Base-by-base conservation (phyloP, 768 basidiomycete genomes). In the Cystobasidium onofrii region DNA sequence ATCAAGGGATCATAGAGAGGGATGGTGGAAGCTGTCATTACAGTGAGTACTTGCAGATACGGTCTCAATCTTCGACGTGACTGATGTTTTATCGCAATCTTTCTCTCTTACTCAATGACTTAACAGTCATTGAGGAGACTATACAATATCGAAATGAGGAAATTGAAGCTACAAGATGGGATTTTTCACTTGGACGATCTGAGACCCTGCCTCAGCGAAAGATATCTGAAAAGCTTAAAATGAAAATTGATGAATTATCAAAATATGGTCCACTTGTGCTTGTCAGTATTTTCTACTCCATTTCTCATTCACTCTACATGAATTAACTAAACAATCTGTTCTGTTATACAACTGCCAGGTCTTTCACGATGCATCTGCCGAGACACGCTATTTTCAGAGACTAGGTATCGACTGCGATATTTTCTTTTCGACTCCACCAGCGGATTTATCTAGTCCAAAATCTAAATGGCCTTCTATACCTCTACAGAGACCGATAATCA, bases 211-310 rank as follows among this genome's bases (percentile, higher is more conserved):
- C 52, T 4, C 50, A 61, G n/a, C 23, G 12, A 6, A 34, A 55
- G 55, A 33, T 71, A 18, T 52, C 69, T 1, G 1, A 75, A 39
- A 75, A 31, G 1, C 75, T 77, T 64, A 36, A n/a, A 4, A 41
- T 12, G 44, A 31, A 39, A 31, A 29, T 62, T 0, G 46, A 20
- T 34, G 9, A 74, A 34, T 17, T 54, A 23, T 62, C 65, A 50
- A 54, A 31, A 36, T 23, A 44, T n/a, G 60, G 69, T 2, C 69
- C 69, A 36, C 55, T 71, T n/a, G 39, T 71, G 61, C 54, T 71
- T 10, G 69, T 71, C 92, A 81, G 96, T 96, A 29, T 29, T 23
- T 60, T 29, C 6, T 60, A 13, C 81, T 86, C 93, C 33, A 61
- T 29, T n/a, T n/a, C n/a, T n/a, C n/a, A n/a, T n/a, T n/a, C n/a